These are phyloP conservation scores for Lactarius vividus DNA, from an alignment of 768 basidiomycete genomes.

Conservation along the genomic window DNA sequence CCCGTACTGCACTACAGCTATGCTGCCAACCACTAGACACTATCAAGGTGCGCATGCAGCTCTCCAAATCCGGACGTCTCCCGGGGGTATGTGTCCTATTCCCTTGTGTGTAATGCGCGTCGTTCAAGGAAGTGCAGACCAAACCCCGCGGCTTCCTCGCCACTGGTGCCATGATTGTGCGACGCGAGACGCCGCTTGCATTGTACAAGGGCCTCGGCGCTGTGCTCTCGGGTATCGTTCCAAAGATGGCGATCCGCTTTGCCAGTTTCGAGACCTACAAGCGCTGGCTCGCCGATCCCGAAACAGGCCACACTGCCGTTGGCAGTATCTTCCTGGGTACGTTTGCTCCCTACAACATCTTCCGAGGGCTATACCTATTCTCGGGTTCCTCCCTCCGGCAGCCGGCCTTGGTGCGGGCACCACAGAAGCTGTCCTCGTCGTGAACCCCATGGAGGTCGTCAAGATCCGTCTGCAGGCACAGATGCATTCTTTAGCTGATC, in stretches of 20 bases:
- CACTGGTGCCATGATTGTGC: slow-evolving; percentile 84
- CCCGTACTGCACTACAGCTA: slow-evolving; percentile 42
- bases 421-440: slow-evolving; percentile 92
- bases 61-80: slow-evolving; percentile 71
- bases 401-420: slow-evolving; percentile 94
- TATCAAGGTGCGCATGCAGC: slow-evolving; percentile 99
- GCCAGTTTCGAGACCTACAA: slow-evolving; percentile 98
- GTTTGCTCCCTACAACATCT: slow-evolving; percentile 30
- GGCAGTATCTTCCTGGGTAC: slow-evolving; percentile 84
- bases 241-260: slow-evolving; percentile 99
- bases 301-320: slow-evolving; percentile 76
- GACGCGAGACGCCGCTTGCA: slow-evolving; percentile 90
- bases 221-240: slow-evolving; percentile 93
- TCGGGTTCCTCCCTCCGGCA: slow-evolving; percentile 33
- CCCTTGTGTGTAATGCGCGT: slow-evolving; percentile 1
- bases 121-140: slow-evolving; percentile 50
- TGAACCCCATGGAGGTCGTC: slow-evolving; percentile 99
- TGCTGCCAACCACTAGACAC: slow-evolving; percentile 94
- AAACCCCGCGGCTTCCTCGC: slow-evolving; percentile 91
- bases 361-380: not conserved
- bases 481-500: slow-evolving; percentile 94
- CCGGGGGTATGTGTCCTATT: slow-evolving; percentile 68
- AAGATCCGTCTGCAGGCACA: slow-evolving; percentile 98
- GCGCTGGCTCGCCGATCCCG: slow-evolving; percentile 66
- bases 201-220: slow-evolving; percentile 98